These are phyloP conservation scores for Gyromitra esculenta DNA, from an alignment of 2,329 filamentous ascomycete species.

Conservation along the genomic window DNA sequence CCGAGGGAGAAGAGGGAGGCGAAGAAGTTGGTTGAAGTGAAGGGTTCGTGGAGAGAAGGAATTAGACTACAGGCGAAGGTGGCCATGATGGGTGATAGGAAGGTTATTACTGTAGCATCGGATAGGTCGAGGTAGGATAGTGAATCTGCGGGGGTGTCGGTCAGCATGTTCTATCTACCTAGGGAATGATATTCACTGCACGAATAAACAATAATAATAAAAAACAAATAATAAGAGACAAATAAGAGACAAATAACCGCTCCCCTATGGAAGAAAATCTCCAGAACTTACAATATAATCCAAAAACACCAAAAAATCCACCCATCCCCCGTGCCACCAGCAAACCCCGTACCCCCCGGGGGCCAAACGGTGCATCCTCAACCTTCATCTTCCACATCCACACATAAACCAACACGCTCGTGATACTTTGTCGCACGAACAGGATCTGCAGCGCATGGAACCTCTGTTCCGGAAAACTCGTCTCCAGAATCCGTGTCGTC, in stretches of 20 bases:
- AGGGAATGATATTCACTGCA: neutral
- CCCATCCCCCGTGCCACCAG: conserved; percentile 74
- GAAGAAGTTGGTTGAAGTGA: conserved; percentile 78
- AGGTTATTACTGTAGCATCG: conserved; percentile 89
- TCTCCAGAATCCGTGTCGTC: conserved; percentile 77
- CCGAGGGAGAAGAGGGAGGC: conserved; percentile 78
- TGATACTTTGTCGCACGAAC: conserved; percentile 81
- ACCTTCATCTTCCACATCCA: conserved; percentile 79
- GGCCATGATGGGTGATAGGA: conserved; percentile 80
- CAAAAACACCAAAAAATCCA: conserved; percentile 71
- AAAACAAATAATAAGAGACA: too few relatives aligned
- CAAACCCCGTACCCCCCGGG: conserved; percentile 72
- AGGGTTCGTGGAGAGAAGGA: conserved; percentile 74
- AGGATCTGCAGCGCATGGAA: conserved; percentile 88
- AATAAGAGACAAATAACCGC: too few relatives aligned
- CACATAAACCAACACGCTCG: conserved; percentile 70
- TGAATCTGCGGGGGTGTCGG: conserved; percentile 63
- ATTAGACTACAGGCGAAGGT: conserved; percentile 82
- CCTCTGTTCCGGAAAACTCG: conserved; percentile 71
- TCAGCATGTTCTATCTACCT: conserved; percentile 19
- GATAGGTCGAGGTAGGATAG: conserved; percentile 82
- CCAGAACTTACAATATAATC: conserved; percentile 70
- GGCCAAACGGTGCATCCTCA: conserved; percentile 76
- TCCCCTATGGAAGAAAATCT: too few relatives aligned
- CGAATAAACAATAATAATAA: too few relatives aligned